Percentiles rank a stretch among this genome's conserved stretches.
Evolutionary conservation across 345 rosid genomes (phyloP).

Genomic region (Combretum micranthum): DNA sequence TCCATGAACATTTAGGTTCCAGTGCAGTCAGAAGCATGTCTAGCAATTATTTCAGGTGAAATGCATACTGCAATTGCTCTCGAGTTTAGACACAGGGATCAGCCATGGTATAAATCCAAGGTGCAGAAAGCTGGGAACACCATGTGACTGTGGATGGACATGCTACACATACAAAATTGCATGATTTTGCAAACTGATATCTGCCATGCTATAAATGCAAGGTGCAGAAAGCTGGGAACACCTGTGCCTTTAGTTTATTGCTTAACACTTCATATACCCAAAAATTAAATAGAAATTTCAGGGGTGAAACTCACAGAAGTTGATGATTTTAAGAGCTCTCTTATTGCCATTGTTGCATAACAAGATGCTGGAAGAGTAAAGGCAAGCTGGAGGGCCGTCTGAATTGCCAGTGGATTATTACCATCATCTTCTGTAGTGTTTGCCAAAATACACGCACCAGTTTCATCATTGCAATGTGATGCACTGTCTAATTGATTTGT

Average conservation of each 20-base stretch:
- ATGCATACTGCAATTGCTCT: no score
- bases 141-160: no score
- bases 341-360: constrained; percentile 95
- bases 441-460: constrained; percentile 11
- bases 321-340: constrained; percentile 92
- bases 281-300: not conserved
- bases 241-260: no score
- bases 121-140: no score
- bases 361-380: constrained; percentile 91
- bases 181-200: no score
- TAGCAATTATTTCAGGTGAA: not conserved
- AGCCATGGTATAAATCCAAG: no score
- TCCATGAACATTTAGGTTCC: constrained; percentile 7
- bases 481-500: constrained; percentile 12
- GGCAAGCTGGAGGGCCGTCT: constrained; percentile 70
- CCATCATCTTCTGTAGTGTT: constrained; percentile 21
- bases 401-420: constrained; percentile 27
- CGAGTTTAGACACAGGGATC: no score
- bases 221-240: not conserved
- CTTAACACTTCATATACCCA: not conserved
- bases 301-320: constrained; percentile 64
- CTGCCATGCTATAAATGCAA: no score
- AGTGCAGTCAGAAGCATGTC: not conserved
- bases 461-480: constrained; percentile 12
- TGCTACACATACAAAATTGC: no score